Base-by-base conservation (phyloP, 1,284 basidiomycete species). In the Lentinula novae-zelandiae region DNA sequence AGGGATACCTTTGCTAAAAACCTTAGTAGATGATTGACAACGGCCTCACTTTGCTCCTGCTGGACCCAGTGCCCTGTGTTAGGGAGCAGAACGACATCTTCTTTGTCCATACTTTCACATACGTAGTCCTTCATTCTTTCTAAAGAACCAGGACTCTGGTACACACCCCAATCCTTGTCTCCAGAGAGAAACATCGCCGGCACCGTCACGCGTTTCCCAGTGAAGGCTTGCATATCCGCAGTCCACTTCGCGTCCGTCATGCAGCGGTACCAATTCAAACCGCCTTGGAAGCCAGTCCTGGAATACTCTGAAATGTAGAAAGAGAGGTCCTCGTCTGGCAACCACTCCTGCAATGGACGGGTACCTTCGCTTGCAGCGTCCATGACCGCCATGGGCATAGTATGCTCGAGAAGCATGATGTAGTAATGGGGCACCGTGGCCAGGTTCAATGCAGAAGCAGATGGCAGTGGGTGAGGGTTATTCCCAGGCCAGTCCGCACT, bases 1-100 rank as follows among this genome's bases (percentile, higher is more conserved):
- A 15, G 6, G 10, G 13, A 10, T 55, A 62, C 61, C 62, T 66
- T 69, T 27, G 61, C 62, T 55, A 80, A 68, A 65, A 83, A 82
- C 31, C 70, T 59, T 51, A 73, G 42, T 57, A 83, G 54, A 53
- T 72, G 63, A 20, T 70, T 48, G 5, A 81, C 71, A 1, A 84
- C 76, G 5, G 73, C 75, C 56, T 76, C 72, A 2, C 77, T 75
- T 20, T 73, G 62, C 66, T 84, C 83, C 64, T 83, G 83, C 69
- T 85, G 84, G 20, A 82, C 81, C 84, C 86, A 86, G 69, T 86
- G 85, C 0, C 85, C 85, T 0, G 83, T 84, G 2, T 78, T 78
- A 2, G 80, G 73, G n/a, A 87, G 71, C 50, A 86, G 64, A n/a
- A 82, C 74, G 46, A 85, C 75, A 42, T 82, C 76, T 36, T 78